phyloP scores from a whole-genome alignment of 208 protist genomes.

The Willaertia magna region DNA sequence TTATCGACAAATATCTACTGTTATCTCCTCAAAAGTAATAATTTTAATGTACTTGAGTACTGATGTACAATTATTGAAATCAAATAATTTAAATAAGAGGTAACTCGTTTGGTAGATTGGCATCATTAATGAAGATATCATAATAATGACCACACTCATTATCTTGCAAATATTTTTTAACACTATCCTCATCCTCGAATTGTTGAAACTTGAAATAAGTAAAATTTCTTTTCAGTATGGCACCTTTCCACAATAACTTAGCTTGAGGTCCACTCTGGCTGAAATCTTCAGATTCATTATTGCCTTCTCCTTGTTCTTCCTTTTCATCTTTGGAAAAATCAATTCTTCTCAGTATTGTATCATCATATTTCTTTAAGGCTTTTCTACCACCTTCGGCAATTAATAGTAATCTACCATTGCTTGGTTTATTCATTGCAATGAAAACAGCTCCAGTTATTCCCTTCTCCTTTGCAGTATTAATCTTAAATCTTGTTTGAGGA shows the following conservation, averaged over 20 bases:
- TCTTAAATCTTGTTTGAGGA: neutral
- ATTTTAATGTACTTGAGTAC: too few species aligned
- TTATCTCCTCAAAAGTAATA: too few species aligned
- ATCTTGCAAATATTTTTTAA: slow-evolving; percentile 1
- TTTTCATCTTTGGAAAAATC: neutral
- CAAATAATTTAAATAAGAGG: too few species aligned
- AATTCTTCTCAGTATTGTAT: neutral
- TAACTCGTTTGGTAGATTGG: too few species aligned
- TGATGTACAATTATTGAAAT: too few species aligned
- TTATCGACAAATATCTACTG: too few species aligned
- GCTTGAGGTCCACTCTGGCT: neutral
- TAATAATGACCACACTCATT: neutral
- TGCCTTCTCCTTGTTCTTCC: neutral
- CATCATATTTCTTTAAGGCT: neutral
- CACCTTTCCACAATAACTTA: neutral
- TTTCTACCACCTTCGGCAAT: slow-evolving; percentile 1
- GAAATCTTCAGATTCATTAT: neutral
- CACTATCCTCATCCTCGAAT: neutral
- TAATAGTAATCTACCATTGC: neutral
- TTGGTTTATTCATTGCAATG: neutral
- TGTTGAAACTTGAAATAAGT: neutral
- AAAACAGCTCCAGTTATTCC: neutral
- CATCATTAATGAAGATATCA: neutral
- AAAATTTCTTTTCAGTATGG: neutral
- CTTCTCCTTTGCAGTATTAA: neutral